These are phyloP conservation scores for Glycine tomentella DNA, from an alignment of 306 rosid genomes.

Conservation along the genomic window DNA sequence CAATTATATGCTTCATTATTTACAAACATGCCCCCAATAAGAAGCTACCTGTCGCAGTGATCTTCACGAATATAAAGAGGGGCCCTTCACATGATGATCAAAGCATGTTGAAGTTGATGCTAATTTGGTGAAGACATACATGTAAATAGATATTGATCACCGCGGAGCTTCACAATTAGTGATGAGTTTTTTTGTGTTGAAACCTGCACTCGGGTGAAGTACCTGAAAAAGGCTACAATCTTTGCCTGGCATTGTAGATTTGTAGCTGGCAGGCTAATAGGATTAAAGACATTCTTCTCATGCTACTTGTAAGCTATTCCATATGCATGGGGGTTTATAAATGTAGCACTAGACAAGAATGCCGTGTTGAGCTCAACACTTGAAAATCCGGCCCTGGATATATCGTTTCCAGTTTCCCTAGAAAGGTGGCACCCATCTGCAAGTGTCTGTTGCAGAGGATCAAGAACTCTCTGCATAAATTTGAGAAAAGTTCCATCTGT, in stretches of 20 bases:
- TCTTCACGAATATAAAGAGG: neutral
- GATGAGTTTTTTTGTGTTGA: neutral
- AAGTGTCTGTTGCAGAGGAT: slow-evolving; percentile 77
- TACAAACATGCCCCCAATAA: neutral
- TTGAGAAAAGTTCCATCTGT: slow-evolving; percentile 75
- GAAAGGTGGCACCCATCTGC: slow-evolving; percentile 85
- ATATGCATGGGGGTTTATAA: slow-evolving; percentile 70
- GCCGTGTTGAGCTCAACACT: slow-evolving; percentile 59
- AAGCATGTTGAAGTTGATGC: neutral
- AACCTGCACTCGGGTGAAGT: slow-evolving; percentile 28
- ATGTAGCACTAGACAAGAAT: slow-evolving; percentile 57
- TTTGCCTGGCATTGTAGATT: too few species aligned
- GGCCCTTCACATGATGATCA: neutral
- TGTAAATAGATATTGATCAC: too few species aligned
- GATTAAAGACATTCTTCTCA: slow-evolving; percentile 34
- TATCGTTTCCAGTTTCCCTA: slow-evolving; percentile 63
- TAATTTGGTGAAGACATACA: too few species aligned
- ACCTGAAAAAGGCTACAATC: neutral
- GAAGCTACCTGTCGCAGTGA: too few species aligned
- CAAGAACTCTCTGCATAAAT: slow-evolving; percentile 66
- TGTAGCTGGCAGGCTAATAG: neutral
- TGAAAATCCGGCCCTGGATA: slow-evolving; percentile 76
- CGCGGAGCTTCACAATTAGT: too few species aligned
- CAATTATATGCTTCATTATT: slow-evolving; percentile 33
- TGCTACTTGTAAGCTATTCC: slow-evolving; percentile 73